Base-by-base conservation (phyloP, 805 yeast species). In the Hanseniaspora taiwanica region DNA sequence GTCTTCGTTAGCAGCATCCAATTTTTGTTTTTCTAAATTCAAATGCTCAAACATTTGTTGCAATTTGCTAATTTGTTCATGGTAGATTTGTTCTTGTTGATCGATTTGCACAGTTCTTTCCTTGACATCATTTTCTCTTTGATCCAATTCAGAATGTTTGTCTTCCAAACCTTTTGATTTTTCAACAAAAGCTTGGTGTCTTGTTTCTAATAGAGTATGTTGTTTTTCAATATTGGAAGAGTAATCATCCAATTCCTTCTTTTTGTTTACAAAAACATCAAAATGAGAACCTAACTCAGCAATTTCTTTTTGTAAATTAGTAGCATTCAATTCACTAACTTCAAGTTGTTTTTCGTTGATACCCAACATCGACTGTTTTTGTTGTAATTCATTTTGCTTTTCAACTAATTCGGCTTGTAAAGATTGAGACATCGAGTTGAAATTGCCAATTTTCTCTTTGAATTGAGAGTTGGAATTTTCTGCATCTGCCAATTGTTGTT, bases 281-380 rank as follows among this genome's bases (percentile, higher is more conserved):
- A 59, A 42, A 35, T 56, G 53, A 35, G 57, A 60, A 5, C 48
- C 57, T 21, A 59, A 39, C n/a, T 58, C 56, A 4, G 47, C 53
- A 25, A 68, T 62, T 45, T 70, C 72, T 19, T 56, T 59, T 47
- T 64, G 64, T n/a, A 72, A 52, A 24, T 63, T 64, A 16, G 59
- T 54, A 17, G 66, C 64, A 36, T 71, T 72, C 17, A 71, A 59
- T 47, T 81, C 69, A n/a, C 72, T 63, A 4, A 81, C 74, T 32
- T 74, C 78, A 37, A 79, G 67, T 55, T 86, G 95, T 33, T 80
- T 77, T 41, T 74, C 66, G 49, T 74, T 74, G 32, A 84, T 83
- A 35, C 78, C 70, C 17, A 70, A 66, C 48, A 81, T 64, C 39
- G 81, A 79, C 41, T 68, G 66, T 24, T 81, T 74, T 49, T 78